Evolutionary conservation across 2,329 filamentous ascomycete genomes (phyloP).

Genomic region (Clarireedia monteithiana): DNA sequence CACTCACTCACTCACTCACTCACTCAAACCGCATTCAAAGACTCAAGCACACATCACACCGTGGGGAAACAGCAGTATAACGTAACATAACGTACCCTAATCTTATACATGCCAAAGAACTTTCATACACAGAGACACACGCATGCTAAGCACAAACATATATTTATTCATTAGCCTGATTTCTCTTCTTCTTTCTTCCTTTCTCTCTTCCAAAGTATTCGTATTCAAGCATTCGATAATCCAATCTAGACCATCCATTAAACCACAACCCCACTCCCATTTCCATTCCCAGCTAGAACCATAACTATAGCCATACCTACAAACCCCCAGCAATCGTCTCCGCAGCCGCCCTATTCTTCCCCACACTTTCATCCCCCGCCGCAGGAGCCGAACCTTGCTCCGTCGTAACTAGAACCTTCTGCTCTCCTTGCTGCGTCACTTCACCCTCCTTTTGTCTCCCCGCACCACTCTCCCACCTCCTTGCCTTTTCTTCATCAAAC

Average conservation of each 20-base stretch:
- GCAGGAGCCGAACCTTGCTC: too few relatives aligned
- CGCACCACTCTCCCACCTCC: background rate
- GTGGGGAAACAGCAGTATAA: too few relatives aligned
- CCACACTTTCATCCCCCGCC: too few relatives aligned
- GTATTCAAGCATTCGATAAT: background rate
- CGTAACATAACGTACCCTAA: too few relatives aligned
- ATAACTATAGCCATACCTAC: background rate
- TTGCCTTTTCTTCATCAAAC: conserved; percentile 45
- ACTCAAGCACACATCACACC: too few relatives aligned
- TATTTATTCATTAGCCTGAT: too few relatives aligned
- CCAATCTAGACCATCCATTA: background rate
- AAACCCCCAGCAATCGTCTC: background rate
- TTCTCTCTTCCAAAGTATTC: background rate
- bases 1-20: too few relatives aligned
- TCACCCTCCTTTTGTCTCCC: background rate
- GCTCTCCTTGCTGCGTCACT: background rate
- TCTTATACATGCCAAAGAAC: too few relatives aligned
- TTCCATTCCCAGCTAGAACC: background rate
- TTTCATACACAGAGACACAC: too few relatives aligned
- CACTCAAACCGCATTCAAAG: too few relatives aligned
- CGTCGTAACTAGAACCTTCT: too few relatives aligned
- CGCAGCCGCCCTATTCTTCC: background rate
- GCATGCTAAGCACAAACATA: too few relatives aligned
- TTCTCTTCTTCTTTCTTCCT: background rate
- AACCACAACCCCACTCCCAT: background rate